Evolutionary conservation across 169 alveolate species (phyloP).

Genomic region (Pseudocohnilembus persalinus): DNA sequence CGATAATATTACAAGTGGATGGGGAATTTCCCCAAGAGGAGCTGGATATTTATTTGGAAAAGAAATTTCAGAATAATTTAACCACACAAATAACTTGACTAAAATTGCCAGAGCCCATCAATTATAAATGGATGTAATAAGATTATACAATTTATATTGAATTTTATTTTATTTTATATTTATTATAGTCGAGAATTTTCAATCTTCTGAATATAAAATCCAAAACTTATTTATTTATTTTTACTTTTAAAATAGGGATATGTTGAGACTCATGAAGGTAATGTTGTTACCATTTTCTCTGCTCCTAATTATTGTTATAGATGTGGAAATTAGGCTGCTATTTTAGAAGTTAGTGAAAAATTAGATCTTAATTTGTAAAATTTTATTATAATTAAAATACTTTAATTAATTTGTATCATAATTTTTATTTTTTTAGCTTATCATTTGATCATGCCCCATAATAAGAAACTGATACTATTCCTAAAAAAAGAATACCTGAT

Average conservation of each 20-base stretch:
- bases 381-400: neutral
- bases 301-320: conserved; percentile 82
- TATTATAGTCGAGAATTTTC: too few relatives aligned
- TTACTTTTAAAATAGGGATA: conserved; percentile 40
- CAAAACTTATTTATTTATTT: neutral
- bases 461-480: conserved; percentile 30
- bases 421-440: conserved; percentile 9
- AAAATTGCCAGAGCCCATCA: conserved; percentile 64
- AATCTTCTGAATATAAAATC: too few relatives aligned
- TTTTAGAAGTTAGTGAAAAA: conserved; percentile 71
- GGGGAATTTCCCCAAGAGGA: conserved; percentile 40
- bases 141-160: neutral
- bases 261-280: conserved; percentile 55
- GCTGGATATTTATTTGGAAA: conserved; percentile 68
- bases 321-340: conserved; percentile 71
- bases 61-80: conserved; percentile 65
- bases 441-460: conserved; percentile 39
- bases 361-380: conserved; percentile 38
- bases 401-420: neutral
- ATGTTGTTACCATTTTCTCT: conserved; percentile 65
- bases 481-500: conserved; percentile 49
- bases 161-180: too few relatives aligned
- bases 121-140: conserved; percentile 50
- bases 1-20: conserved; percentile 46
- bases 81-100: conserved; percentile 51